Percentiles rank a stretch among this genome's conserved stretches.
These are phyloP conservation scores for Ophiostoma sp. DNA, from an alignment of 2,329 filamentous ascomycete species.

Conservation along the genomic window DNA sequence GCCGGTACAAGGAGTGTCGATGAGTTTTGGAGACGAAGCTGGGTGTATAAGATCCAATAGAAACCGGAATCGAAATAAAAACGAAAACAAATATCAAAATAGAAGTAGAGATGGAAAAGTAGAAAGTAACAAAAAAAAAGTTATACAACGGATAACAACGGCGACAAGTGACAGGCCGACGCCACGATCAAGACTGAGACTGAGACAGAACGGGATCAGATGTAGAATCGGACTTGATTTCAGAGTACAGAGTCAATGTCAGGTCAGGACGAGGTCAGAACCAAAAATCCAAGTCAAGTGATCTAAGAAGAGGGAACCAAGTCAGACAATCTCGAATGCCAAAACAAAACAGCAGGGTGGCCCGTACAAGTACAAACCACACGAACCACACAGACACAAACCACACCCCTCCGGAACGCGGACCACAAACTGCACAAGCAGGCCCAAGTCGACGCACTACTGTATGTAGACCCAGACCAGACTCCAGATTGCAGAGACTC, in stretches of 20 bases:
- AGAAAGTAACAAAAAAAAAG: background rate
- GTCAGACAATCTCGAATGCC: background rate
- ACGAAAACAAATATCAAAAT: background rate
- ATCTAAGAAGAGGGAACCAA: background rate
- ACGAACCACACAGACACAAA: background rate
- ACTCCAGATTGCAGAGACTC: background rate
- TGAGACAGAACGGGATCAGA: constrained; percentile 1
- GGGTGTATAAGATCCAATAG: background rate
- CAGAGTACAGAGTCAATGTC: background rate
- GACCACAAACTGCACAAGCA: background rate
- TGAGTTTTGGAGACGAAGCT: background rate
- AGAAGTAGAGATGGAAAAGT: background rate
- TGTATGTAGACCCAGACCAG: background rate
- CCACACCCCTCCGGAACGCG: background rate
- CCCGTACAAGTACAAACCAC: constrained; percentile 1
- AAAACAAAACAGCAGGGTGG: background rate
- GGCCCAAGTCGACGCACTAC: no score
- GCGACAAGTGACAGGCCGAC: background rate
- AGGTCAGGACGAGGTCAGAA: background rate
- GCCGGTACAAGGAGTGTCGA: background rate
- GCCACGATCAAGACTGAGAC: constrained; percentile 7
- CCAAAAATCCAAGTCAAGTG: background rate
- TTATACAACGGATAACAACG: background rate
- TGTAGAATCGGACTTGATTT: background rate
- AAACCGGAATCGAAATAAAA: background rate